phyloP scores from a whole-genome alignment of 2,329 filamentous ascomycete genomes.

The Aphanoascus verrucosus region DNA sequence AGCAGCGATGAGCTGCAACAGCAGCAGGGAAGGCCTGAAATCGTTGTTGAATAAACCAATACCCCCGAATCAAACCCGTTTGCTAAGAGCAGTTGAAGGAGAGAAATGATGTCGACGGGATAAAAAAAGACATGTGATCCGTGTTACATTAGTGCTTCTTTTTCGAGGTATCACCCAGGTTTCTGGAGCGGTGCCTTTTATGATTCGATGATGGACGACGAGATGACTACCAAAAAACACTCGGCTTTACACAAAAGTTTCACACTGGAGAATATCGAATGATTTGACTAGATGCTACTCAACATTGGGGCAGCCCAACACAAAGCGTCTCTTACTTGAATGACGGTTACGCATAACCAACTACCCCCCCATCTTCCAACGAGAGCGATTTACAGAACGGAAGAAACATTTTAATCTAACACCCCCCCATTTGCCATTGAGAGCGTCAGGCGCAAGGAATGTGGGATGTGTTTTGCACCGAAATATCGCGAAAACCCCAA shows the following conservation, averaged over 20 bases:
- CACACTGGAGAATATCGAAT: conserved; percentile 11
- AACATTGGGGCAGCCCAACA: conserved; percentile 30
- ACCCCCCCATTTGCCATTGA: conserved; percentile 9
- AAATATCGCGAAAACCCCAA: not conserved
- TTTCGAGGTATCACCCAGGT: conserved; percentile 30
- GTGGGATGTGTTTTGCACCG: conserved; percentile 2
- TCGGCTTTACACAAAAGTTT: conserved; percentile 11
- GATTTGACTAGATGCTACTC: conserved; percentile 13
- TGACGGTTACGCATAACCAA: not conserved
- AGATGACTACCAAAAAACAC: conserved; percentile 28
- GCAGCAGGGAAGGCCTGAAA: conserved; percentile 48
- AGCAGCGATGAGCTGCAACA: conserved; percentile 54
- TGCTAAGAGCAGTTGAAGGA: conserved; percentile 15
- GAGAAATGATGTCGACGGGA: conserved; percentile 15
- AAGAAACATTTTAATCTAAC: conserved; percentile 4
- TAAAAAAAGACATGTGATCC: conserved; percentile 24
- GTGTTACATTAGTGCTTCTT: conserved; percentile 31
- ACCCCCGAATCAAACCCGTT: conserved; percentile 13
- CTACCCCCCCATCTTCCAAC: not conserved
- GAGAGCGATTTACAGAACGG: conserved; percentile 7
- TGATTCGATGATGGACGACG: conserved; percentile 41
- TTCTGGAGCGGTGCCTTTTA: conserved; percentile 33
- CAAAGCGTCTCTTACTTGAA: conserved; percentile 10
- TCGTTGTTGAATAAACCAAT: conserved; percentile 49
- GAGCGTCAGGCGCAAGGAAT: conserved; percentile 9